Evolutionary conservation across 2,329 filamentous ascomycete species (phyloP).

Genomic region (Ophiostoma quercus): DNA sequence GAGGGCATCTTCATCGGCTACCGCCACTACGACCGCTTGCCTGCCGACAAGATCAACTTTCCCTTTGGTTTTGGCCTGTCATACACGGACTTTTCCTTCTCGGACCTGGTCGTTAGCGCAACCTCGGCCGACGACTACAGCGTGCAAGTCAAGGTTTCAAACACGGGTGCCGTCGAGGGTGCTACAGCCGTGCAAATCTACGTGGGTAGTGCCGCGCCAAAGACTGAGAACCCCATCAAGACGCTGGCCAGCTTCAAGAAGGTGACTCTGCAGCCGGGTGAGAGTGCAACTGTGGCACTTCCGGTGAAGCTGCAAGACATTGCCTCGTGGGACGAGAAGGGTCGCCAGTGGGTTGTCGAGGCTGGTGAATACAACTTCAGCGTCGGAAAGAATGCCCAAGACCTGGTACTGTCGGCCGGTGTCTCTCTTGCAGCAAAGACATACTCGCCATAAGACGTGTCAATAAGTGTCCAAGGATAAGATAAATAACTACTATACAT

Average conservation of each 20-base stretch:
- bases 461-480: neutral
- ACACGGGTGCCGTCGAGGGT: neutral
- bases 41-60: conserved; percentile 52
- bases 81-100: conserved; percentile 13
- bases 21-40: conserved; percentile 67
- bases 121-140: neutral
- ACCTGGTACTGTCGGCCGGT: conserved; percentile 1
- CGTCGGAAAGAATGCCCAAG: neutral
- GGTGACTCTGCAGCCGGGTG: neutral
- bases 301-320: conserved; percentile 1
- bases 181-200: conserved; percentile 12
- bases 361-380: conserved; percentile 3
- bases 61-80: conserved; percentile 69
- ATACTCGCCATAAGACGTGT: neutral
- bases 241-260: conserved; percentile 5
- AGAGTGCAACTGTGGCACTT: neutral
- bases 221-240: neutral
- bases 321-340: conserved; percentile 9
- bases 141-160: neutral
- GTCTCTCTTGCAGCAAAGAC: neutral
- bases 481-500: neutral
- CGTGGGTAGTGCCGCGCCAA: neutral
- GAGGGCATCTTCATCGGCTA: conserved; percentile 80
- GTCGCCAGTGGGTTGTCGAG: conserved; percentile 2
- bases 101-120: neutral